A percentile compares a stretch with the other conserved stretches of the same genome.
These are phyloP conservation scores for Escallonia herrerae DNA, from an alignment of 129 eudicot species.

Conservation along the genomic window DNA sequence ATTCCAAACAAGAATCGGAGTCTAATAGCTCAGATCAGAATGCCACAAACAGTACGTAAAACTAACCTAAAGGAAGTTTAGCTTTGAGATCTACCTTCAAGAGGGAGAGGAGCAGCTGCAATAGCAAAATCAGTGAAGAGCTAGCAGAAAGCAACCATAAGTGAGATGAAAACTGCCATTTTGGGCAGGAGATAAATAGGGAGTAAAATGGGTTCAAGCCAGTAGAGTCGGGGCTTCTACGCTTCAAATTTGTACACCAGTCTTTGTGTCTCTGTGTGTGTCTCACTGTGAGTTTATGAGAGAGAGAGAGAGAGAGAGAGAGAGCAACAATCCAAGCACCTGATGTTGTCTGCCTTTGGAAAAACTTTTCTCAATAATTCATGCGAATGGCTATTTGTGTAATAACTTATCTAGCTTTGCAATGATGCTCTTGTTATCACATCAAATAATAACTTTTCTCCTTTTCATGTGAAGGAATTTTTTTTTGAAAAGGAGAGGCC, in stretches of 20 bases:
- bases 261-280: too few species aligned
- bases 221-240: neutral
- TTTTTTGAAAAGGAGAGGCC: too few species aligned
- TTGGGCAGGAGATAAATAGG: neutral
- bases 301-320: neutral
- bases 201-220: neutral
- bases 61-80: neutral
- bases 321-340: neutral
- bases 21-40: neutral
- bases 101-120: neutral
- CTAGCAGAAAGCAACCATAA: neutral
- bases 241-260: neutral
- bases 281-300: too few species aligned
- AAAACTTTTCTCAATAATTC: neutral
- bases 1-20: neutral
- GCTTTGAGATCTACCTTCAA: neutral
- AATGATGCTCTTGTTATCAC: too few species aligned
- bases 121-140: neutral
- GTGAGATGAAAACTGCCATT: neutral
- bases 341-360: neutral
- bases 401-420: too few species aligned
- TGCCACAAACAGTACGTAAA: neutral
- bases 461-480: too few species aligned
- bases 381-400: neutral
- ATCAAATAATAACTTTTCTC: too few species aligned